Percentiles rank a stretch among this genome's conserved stretches.
phyloP scores from a whole-genome alignment of 2,329 filamentous ascomycete species.

The Chaetomium strumarium region DNA sequence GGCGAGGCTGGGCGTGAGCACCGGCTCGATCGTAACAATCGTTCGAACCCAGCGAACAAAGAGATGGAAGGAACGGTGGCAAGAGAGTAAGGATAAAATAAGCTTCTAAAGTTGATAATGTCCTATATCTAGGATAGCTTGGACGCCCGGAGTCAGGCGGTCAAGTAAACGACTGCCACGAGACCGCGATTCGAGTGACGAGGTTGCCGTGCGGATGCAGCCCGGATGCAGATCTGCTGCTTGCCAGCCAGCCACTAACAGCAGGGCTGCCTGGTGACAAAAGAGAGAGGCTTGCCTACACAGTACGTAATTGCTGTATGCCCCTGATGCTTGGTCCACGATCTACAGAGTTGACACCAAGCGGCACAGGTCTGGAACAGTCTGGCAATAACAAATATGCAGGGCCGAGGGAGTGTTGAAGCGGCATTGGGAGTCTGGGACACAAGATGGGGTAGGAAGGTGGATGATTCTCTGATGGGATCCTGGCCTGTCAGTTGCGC shows the following conservation, averaged over 20 bases:
- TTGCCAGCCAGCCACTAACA: background rate
- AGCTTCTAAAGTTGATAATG: background rate
- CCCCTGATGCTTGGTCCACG: background rate
- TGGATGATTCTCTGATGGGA: background rate
- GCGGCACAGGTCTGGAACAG: background rate
- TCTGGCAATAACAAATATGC: background rate
- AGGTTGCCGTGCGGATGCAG: background rate
- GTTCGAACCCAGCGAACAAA: background rate
- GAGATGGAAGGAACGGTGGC: background rate
- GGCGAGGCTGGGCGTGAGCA: background rate
- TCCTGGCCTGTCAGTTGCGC: background rate
- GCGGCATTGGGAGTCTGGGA: background rate
- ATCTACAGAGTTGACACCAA: background rate
- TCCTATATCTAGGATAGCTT: background rate
- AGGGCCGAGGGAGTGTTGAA: background rate
- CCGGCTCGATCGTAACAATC: slow-evolving; percentile 4
- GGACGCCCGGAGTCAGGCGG: slow-evolving; percentile 21
- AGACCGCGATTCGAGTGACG: slow-evolving; percentile 19
- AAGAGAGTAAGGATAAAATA: background rate
- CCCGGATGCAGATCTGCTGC: background rate
- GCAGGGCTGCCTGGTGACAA: slow-evolving; percentile 3
- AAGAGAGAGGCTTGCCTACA: background rate
- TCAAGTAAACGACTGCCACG: slow-evolving; percentile 28
- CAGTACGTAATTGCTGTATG: no score
- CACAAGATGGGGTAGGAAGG: background rate